phyloP scores from a whole-genome alignment of 805 yeast genomes.

The Yarrowia sp. region DNA sequence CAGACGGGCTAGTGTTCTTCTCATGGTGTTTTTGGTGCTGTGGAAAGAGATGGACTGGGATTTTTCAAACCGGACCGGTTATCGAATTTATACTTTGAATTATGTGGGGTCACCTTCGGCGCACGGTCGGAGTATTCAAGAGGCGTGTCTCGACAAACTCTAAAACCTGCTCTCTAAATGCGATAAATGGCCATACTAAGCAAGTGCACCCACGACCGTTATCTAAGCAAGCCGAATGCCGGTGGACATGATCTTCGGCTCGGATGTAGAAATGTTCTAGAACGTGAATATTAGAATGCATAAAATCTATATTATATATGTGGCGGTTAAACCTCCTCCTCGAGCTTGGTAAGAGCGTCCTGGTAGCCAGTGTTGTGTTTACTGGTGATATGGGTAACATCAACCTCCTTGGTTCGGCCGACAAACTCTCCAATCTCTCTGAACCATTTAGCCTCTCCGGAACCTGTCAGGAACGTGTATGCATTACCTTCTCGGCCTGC shows the following conservation, averaged over 20 bases:
- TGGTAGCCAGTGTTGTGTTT: slow-evolving; percentile 44
- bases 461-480: slow-evolving; percentile 67
- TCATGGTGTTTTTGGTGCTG: not conserved
- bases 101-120: slow-evolving; percentile 23
- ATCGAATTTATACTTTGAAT: slow-evolving; percentile 23
- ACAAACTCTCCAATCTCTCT: slow-evolving; percentile 39
- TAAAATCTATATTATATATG: not conserved
- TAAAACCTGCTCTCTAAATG: not conserved
- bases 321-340: slow-evolving; percentile 38
- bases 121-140: slow-evolving; percentile 1
- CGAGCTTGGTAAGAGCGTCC: slow-evolving; percentile 46
- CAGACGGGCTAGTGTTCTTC: slow-evolving; percentile 26
- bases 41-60: not conserved
- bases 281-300: not conserved
- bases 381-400: slow-evolving; percentile 29
- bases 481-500: slow-evolving; percentile 81
- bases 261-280: not conserved
- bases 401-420: slow-evolving; percentile 36
- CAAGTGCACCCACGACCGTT: not conserved
- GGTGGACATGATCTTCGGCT: too few relatives aligned
- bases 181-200: not conserved
- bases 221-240: not conserved
- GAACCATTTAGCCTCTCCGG: slow-evolving; percentile 63
- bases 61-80: slow-evolving; percentile 1
- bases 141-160: not conserved